phyloP scores from a whole-genome alignment of 2,329 filamentous ascomycete species.

The Tetracladium maxilliforme region DNA sequence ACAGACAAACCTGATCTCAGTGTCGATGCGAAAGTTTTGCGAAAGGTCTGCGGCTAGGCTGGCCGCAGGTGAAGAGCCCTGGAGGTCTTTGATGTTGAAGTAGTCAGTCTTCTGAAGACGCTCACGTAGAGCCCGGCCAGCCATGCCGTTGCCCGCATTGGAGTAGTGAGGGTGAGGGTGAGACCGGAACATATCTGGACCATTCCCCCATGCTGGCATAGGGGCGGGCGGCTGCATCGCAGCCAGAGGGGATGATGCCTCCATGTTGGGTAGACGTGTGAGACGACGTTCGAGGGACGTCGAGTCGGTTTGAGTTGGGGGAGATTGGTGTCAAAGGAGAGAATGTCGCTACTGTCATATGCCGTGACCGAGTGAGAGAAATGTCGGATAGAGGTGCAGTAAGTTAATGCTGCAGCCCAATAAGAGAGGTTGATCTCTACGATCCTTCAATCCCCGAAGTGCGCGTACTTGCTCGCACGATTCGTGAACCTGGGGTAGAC shows the following conservation, averaged over 20 bases:
- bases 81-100: conserved; percentile 59
- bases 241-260: conserved; percentile 85
- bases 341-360: no score
- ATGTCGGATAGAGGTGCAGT: no score
- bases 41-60: conserved; percentile 89
- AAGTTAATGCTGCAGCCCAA: no score
- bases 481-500: no score
- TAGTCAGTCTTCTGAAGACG: conserved; percentile 60
- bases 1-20: conserved; percentile 70
- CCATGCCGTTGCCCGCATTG: conserved; percentile 36
- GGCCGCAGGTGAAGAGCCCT: conserved; percentile 78
- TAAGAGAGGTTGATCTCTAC: no score
- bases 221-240: conserved; percentile 71
- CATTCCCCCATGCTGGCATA: conserved; percentile 43
- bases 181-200: conserved; percentile 37
- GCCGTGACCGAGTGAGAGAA: no score
- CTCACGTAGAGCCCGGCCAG: conserved; percentile 59
- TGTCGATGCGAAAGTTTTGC: conserved; percentile 91
- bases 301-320: not conserved
- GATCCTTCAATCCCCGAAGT: no score
- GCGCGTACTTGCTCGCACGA: no score
- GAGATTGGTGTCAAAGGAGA: no score
- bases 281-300: not conserved
- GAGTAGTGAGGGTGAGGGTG: conserved; percentile 32
- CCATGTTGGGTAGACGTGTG: conserved; percentile 48